Percentiles rank a stretch among this genome's conserved stretches.
phyloP scores from a whole-genome alignment of 2,329 filamentous ascomycete genomes.

The Colletotrichum abscissum region DNA sequence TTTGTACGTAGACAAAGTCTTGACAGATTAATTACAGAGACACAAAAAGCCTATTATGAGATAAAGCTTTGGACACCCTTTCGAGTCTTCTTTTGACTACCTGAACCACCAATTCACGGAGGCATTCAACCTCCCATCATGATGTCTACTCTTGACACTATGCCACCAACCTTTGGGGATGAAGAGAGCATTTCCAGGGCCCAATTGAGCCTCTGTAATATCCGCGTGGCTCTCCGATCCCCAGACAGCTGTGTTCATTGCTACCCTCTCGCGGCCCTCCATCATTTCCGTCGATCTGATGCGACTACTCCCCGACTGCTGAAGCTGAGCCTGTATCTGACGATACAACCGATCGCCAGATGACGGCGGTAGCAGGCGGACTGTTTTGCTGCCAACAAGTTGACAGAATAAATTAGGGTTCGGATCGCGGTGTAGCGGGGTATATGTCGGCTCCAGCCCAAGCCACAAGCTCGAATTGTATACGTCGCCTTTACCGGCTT shows the following conservation, averaged over 20 bases:
- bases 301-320: conserved; percentile 52
- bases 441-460: conserved; percentile 86
- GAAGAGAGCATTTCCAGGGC: conserved; percentile 77
- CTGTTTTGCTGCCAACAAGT: conserved; percentile 75
- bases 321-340: conserved; percentile 55
- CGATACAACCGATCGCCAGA: conserved; percentile 74
- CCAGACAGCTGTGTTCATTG: conserved; percentile 81
- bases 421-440: conserved; percentile 90
- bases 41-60: too few species aligned
- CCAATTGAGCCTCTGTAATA: conserved; percentile 66
- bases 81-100: conserved; percentile 35
- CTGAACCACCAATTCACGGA: conserved; percentile 61
- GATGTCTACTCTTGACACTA: conserved; percentile 53
- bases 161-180: conserved; percentile 72
- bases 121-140: conserved; percentile 50
- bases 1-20: neutral
- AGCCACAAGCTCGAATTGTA: conserved; percentile 92
- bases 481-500: conserved; percentile 81
- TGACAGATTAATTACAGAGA: neutral
- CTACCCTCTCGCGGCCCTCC: conserved; percentile 76
- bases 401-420: conserved; percentile 95
- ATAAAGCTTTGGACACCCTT: too few species aligned
- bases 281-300: conserved; percentile 92
- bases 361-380: conserved; percentile 77
- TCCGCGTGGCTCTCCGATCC: conserved; percentile 45